phyloP scores from a whole-genome alignment of 345 rosid species.

The Turnera subulata region DNA sequence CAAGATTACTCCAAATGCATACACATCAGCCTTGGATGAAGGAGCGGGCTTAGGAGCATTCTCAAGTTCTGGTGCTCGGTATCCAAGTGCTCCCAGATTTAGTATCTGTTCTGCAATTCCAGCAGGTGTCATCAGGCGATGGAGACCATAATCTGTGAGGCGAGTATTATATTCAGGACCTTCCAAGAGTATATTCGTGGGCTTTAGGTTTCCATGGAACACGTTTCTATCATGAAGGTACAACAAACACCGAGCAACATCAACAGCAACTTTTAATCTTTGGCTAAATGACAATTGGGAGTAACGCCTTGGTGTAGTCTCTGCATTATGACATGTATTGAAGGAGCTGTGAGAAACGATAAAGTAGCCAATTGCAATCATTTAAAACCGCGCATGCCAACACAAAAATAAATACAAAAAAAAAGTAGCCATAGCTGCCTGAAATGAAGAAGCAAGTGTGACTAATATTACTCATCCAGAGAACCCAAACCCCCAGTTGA shows the following conservation, averaged over 20 bases:
- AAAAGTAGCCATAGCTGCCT: too few species aligned
- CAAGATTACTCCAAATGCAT: conserved; percentile 80
- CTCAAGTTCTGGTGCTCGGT: conserved; percentile 81
- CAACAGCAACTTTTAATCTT: conserved; percentile 76
- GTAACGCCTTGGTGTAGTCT: conserved; percentile 87
- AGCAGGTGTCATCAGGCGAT: conserved; percentile 77
- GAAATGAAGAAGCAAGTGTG: too few species aligned
- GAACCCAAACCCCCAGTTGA: too few species aligned
- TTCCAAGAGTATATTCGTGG: conserved; percentile 69
- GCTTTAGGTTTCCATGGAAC: conserved; percentile 87
- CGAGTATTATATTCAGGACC: conserved; percentile 44
- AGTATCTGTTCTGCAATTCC: conserved; percentile 85
- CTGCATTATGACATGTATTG: conserved; percentile 42
- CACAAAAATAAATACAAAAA: too few species aligned
- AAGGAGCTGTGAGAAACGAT: neutral
- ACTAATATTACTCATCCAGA: too few species aligned
- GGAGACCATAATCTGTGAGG: conserved; percentile 76
- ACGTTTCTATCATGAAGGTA: conserved; percentile 80
- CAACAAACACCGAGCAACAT: conserved; percentile 65
- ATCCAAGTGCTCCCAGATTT: conserved; percentile 91
- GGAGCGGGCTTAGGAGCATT: conserved; percentile 61
- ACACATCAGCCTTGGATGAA: conserved; percentile 75
- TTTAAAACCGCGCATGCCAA: neutral
- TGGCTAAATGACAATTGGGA: conserved; percentile 67
- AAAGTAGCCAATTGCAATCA: neutral